Evolutionary conservation across 1,139 yeast genomes (phyloP).

Genomic region (Suhomyces yuchorum): DNA sequence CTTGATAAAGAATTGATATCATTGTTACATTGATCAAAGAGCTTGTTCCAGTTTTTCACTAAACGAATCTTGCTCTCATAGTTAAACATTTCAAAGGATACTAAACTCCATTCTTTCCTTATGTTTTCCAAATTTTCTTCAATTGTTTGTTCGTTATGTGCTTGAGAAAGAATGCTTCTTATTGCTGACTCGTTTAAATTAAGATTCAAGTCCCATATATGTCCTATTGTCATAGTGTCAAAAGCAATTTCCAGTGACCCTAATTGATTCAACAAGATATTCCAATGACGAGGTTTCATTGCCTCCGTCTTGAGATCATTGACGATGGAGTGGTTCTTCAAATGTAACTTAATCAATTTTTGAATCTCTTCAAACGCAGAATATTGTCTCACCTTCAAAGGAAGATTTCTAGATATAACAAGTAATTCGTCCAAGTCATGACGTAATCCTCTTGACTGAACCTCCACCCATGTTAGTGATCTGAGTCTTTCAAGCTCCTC

Average conservation of each 20-base stretch:
- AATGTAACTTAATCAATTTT: constrained; percentile 41
- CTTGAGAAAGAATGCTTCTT: constrained; percentile 57
- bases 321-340: constrained; percentile 44
- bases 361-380: constrained; percentile 68
- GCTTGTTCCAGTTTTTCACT: constrained; percentile 67
- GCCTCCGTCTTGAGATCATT: constrained; percentile 58
- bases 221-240: constrained; percentile 50
- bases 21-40: constrained; percentile 61
- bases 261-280: constrained; percentile 42
- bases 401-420: constrained; percentile 52
- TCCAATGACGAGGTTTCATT: constrained; percentile 74
- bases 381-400: constrained; percentile 65
- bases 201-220: constrained; percentile 62
- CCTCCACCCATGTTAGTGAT: constrained; percentile 50
- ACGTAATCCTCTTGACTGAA: constrained; percentile 52
- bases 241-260: constrained; percentile 20
- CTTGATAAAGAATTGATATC: constrained; percentile 65
- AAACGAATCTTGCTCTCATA: constrained; percentile 57
- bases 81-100: constrained; percentile 56
- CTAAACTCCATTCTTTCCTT: constrained; percentile 48
- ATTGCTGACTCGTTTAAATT: constrained; percentile 47
- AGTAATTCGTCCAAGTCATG: constrained; percentile 55
- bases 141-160: constrained; percentile 71
- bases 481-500: constrained; percentile 50
- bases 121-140: constrained; percentile 58